A percentile compares a stretch with the other conserved stretches of the same genome.
Evolutionary conservation across 176 grass and related monocot species (phyloP).

Genomic region (Avena atlantica): DNA sequence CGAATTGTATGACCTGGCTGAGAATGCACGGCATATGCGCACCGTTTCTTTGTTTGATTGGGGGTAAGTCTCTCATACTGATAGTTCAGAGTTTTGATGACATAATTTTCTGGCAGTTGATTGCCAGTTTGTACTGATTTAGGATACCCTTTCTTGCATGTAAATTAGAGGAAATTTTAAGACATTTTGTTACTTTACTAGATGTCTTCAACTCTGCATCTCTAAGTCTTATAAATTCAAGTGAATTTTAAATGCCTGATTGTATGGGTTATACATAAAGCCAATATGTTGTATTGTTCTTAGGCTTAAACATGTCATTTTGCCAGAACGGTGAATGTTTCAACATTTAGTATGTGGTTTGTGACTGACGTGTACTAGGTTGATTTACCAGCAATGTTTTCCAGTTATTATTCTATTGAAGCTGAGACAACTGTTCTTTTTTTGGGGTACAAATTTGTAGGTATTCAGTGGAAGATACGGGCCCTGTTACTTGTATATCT

Average conservation of each 20-base stretch:
- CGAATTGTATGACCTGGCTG: conserved; percentile 92
- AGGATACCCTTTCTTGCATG: background rate
- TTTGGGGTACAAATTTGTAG: conserved; percentile 53
- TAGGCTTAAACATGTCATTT: conserved; percentile 22
- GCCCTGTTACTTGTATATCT: conserved; percentile 91
- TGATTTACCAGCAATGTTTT: background rate
- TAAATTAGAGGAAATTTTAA: background rate
- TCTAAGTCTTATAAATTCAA: conserved; percentile 28
- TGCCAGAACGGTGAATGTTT: background rate
- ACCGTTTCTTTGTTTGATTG: conserved; percentile 94
- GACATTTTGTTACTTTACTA: background rate
- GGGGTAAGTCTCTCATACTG: conserved; percentile 64
- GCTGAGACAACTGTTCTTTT: conserved; percentile 18
- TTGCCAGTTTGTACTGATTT: conserved; percentile 18
- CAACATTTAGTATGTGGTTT: background rate
- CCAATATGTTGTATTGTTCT: conserved; percentile 14
- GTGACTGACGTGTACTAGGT: conserved; percentile 14
- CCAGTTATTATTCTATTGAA: conserved; percentile 47
- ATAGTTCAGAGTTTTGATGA: conserved; percentile 22
- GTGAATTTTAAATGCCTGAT: background rate
- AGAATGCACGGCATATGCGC: conserved; percentile 68
- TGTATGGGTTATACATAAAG: conserved; percentile 10
- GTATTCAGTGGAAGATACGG: conserved; percentile 97
- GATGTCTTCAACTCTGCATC: background rate
- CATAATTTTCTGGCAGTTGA: conserved; percentile 20